phyloP scores from a whole-genome alignment of 169 alveolate species.

The Cyclospora cayetanensis region DNA sequence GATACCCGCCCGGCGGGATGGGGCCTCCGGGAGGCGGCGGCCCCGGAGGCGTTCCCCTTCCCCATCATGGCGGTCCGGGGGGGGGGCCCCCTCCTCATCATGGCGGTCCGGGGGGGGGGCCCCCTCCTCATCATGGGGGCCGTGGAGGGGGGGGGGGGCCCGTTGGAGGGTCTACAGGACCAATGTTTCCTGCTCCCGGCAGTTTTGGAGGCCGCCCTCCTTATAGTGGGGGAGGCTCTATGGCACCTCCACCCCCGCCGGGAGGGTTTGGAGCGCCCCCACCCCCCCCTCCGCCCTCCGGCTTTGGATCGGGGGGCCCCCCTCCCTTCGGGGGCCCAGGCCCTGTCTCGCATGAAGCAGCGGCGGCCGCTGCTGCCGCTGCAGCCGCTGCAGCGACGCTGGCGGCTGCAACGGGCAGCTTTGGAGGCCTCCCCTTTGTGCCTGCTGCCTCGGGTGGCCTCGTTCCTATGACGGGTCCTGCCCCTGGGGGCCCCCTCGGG shows the following conservation, averaged over 20 bases:
- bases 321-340: not conserved
- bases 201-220: conserved; percentile 1
- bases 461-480: not conserved
- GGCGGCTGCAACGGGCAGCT: not conserved
- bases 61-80: too few species aligned
- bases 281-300: not conserved
- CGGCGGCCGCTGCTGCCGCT: not conserved
- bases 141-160: not conserved
- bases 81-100: too few species aligned
- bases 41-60: too few species aligned
- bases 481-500: conserved; percentile 3
- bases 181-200: not conserved
- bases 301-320: not conserved
- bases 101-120: not conserved
- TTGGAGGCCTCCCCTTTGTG: not conserved
- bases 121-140: not conserved
- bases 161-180: conserved; percentile 1
- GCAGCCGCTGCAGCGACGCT: not conserved
- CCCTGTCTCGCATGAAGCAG: not conserved
- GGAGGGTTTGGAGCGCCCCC: conserved; percentile 1
- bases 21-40: not conserved
- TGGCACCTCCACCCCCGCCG: not conserved
- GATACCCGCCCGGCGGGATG: not conserved
- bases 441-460: not conserved
- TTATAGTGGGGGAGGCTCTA: not conserved